Conservation (phyloP, 306 rosid species). For the Quercus dentata region DNA sequence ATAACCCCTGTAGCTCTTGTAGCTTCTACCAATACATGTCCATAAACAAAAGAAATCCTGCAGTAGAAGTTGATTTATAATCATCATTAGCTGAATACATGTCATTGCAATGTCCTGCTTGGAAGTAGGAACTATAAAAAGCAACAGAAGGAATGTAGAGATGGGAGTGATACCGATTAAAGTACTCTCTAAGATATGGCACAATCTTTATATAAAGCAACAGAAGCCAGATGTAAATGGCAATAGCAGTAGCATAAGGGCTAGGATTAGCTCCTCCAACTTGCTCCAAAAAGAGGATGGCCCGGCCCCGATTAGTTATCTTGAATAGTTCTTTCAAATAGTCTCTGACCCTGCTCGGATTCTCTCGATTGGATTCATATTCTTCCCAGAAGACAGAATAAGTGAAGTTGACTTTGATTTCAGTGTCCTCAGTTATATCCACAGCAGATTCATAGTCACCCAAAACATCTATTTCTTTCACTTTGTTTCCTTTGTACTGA, state of each 20-base stretch:
- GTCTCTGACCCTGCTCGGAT: not conserved
- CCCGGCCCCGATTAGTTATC: too few relatives aligned
- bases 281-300: too few relatives aligned
- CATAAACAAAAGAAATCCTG: not conserved
- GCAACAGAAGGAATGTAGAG: not conserved
- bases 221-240: not conserved
- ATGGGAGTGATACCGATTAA: not conserved
- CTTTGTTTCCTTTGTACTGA: not conserved
- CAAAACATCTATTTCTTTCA: not conserved
- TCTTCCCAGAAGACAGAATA: conserved; percentile 18
- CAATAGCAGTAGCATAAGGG: too few relatives aligned
- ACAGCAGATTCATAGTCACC: not conserved
- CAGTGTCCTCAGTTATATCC: conserved; percentile 12
- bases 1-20: not conserved
- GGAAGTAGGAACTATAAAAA: not conserved
- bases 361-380: too few relatives aligned
- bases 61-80: not conserved
- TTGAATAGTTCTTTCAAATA: not conserved
- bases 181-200: not conserved
- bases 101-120: not conserved
- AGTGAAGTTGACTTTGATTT: conserved; percentile 1
- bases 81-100: not conserved
- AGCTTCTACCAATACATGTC: not conserved
- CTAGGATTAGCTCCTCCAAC: too few relatives aligned
- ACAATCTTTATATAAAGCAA: not conserved